Percentiles rank a stretch among this genome's conserved stretches.
Evolutionary conservation across 2,329 filamentous ascomycete species (phyloP).

Genomic region (Zasmidium cellare): DNA sequence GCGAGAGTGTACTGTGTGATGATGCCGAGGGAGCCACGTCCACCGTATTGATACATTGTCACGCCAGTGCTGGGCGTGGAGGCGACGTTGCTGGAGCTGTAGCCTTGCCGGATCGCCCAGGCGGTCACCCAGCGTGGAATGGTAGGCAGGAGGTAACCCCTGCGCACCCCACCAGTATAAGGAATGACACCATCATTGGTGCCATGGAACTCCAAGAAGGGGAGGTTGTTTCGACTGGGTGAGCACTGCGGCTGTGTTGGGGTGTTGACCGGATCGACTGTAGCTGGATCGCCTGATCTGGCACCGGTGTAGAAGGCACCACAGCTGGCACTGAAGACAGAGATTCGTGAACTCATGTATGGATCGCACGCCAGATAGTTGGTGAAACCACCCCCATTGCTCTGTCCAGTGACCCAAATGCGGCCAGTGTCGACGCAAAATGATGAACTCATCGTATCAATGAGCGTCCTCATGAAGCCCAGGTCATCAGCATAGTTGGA

Average conservation of each 20-base stretch:
- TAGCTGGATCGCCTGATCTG: constrained; percentile 22
- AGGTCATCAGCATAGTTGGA: constrained; percentile 38
- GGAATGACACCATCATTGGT: constrained; percentile 40
- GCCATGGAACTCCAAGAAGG: constrained; percentile 47
- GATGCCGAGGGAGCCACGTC: constrained; percentile 33
- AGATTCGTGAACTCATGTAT: constrained; percentile 42
- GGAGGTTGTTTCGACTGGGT: constrained; percentile 31
- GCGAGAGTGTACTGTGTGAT: constrained; percentile 39
- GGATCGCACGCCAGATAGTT: constrained; percentile 50
- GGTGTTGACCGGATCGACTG: constrained; percentile 24
- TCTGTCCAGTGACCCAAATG: constrained; percentile 52
- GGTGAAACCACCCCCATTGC: constrained; percentile 55
- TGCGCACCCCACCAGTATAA: constrained; percentile 34
- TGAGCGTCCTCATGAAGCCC: constrained; percentile 43
- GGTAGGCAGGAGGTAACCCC: constrained; percentile 15
- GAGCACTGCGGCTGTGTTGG: constrained; percentile 20
- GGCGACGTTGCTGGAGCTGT: constrained; percentile 32
- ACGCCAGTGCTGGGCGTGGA: constrained; percentile 19
- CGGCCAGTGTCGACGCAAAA: constrained; percentile 49
- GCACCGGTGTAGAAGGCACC: constrained; percentile 45
- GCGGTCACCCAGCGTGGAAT: constrained; percentile 33
- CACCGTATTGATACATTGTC: constrained; percentile 22
- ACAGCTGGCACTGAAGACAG: constrained; percentile 51
- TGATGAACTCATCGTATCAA: constrained; percentile 38
- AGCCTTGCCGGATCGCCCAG: constrained; percentile 38